Evolutionary conservation across 2,329 filamentous ascomycete genomes (phyloP).

Genomic region (Alternaria conjuncta): DNA sequence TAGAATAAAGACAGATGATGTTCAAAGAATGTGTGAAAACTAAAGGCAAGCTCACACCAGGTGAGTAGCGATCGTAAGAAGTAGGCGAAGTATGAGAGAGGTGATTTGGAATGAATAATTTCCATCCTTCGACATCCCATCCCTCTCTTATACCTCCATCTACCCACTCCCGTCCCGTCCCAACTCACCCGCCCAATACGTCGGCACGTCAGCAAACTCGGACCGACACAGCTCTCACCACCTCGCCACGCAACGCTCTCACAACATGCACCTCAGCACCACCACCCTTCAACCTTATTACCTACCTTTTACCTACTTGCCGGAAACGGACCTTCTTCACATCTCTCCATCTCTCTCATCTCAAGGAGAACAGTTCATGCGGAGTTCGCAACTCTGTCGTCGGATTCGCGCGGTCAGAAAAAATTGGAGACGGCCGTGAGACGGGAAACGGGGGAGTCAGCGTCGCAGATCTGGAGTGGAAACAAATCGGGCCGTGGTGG

Average conservation of each 20-base stretch:
- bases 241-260: conserved; percentile 1
- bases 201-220: not conserved
- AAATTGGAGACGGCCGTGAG: conserved; percentile 9
- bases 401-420: not conserved
- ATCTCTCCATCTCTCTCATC: no score
- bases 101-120: not conserved
- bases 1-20: not conserved
- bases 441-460: conserved; percentile 9
- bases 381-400: not conserved
- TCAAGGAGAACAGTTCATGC: not conserved
- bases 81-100: not conserved
- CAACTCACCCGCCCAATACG: not conserved
- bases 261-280: conserved; percentile 6
- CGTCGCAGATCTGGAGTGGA: conserved; percentile 5
- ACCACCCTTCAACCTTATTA: not conserved
- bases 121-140: not conserved
- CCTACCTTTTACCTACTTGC: not conserved
- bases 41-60: not conserved
- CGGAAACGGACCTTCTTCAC: not conserved
- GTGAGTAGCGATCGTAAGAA: not conserved
- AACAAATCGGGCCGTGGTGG: conserved; percentile 10
- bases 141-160: not conserved
- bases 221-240: not conserved
- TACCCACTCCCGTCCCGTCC: not conserved
- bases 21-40: no score